Percentiles rank a stretch among this genome's conserved stretches.
Evolutionary conservation across 2,329 filamentous ascomycete genomes (phyloP).

Genomic region (Phoma sp.): DNA sequence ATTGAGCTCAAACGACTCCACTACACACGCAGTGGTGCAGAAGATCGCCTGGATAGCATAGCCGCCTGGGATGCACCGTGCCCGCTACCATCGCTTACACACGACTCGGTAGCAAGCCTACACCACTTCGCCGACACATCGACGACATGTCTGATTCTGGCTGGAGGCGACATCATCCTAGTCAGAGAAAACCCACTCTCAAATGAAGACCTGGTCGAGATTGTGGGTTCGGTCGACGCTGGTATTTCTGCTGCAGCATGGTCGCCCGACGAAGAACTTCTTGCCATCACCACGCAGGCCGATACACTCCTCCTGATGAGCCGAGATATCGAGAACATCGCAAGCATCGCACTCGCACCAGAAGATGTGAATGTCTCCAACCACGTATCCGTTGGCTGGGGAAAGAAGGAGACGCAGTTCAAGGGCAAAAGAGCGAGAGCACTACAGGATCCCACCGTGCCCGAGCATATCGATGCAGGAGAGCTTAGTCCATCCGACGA

Average conservation of each 20-base stretch:
- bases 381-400: slow-evolving; percentile 97
- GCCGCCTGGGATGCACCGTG: slow-evolving; percentile 90
- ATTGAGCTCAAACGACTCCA: slow-evolving; percentile 73
- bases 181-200: slow-evolving; percentile 74
- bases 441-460: slow-evolving; percentile 90
- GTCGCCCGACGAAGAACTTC: slow-evolving; percentile 93
- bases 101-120: slow-evolving; percentile 77
- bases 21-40: slow-evolving; percentile 52
- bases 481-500: slow-evolving; percentile 77
- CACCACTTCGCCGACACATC: slow-evolving; percentile 85
- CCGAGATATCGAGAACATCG: slow-evolving; percentile 82
- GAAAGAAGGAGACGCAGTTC: slow-evolving; percentile 97
- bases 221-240: slow-evolving; percentile 90
- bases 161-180: slow-evolving; percentile 88
- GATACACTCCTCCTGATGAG: slow-evolving; percentile 91
- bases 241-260: slow-evolving; percentile 89
- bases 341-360: slow-evolving; percentile 71
- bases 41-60: slow-evolving; percentile 57
- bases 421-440: slow-evolving; percentile 88
- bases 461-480: slow-evolving; percentile 88
- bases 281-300: slow-evolving; percentile 81
- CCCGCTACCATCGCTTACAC: slow-evolving; percentile 74
- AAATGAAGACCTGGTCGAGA: slow-evolving; percentile 84
- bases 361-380: slow-evolving; percentile 87
- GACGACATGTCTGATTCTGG: slow-evolving; percentile 81